Evolutionary conservation across 768 basidiomycete genomes (phyloP).

Genomic region (Termitomyces eurrhizus): DNA sequence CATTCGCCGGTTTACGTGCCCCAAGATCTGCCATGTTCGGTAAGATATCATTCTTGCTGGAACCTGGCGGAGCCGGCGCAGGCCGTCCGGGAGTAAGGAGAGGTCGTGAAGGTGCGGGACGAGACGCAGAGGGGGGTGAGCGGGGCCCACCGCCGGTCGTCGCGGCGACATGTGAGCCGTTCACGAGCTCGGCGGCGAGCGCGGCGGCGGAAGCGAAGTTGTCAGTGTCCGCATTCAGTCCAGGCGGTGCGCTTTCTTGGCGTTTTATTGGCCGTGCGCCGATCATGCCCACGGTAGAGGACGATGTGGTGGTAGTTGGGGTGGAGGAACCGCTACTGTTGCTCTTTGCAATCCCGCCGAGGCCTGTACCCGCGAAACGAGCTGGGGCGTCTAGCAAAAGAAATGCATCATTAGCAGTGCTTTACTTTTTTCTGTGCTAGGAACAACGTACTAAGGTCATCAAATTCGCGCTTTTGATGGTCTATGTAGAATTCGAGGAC

Average conservation of each 20-base stretch:
- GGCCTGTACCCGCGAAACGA: conserved; percentile 90
- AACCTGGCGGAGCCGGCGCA: conserved; percentile 41
- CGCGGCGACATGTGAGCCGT: conserved; percentile 41
- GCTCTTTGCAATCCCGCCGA: conserved; percentile 66
- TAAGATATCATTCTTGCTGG: conserved; percentile 42
- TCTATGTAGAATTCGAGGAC: conserved; percentile 99
- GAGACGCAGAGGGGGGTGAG: conserved; percentile 39
- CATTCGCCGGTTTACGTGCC: conserved; percentile 57
- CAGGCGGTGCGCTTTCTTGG: conserved; percentile 39
- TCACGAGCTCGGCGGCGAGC: conserved; percentile 61
- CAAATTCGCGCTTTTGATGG: conserved; percentile 92
- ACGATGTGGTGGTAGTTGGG: conserved; percentile 17
- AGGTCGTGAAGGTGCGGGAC: conserved; percentile 71
- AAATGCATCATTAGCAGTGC: conserved; percentile 11
- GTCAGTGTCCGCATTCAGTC: conserved; percentile 37
- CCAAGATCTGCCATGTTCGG: conserved; percentile 66
- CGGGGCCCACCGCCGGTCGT: conserved; percentile 16
- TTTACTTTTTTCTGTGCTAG: conserved; percentile 8
- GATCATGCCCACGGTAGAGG: conserved; percentile 21
- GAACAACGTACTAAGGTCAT: conserved; percentile 39
- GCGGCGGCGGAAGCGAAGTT: conserved; percentile 46
- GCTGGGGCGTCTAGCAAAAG: conserved; percentile 50
- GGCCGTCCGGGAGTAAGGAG: conserved; percentile 55
- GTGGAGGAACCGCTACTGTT: conserved; percentile 21
- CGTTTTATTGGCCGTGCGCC: conserved; percentile 25